A percentile compares a stretch with the other conserved stretches of the same genome.
Evolutionary conservation across 2,329 filamentous ascomycete species (phyloP).

Genomic region (Tolypocladium inflatum): DNA sequence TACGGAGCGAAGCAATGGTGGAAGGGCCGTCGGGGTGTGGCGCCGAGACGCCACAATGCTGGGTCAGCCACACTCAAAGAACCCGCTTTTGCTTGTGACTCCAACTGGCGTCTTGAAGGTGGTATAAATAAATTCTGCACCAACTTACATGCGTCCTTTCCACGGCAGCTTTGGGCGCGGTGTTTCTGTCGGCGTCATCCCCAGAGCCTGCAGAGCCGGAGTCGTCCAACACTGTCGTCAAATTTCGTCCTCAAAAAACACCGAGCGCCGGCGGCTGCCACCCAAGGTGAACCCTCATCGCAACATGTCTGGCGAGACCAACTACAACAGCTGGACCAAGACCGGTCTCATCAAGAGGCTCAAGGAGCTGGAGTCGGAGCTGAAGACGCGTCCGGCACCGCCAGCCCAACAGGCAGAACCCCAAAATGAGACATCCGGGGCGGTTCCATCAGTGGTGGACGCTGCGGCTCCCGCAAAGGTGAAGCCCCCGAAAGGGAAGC

Average conservation of each 20-base stretch:
- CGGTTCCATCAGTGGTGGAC: background rate
- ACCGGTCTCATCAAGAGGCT: conserved; percentile 61
- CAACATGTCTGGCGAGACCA: conserved; percentile 22
- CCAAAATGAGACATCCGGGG: background rate
- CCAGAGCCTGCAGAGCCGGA: conserved; percentile 4
- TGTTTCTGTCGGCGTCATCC: conserved; percentile 12
- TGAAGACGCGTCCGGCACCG: conserved; percentile 36
- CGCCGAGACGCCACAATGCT: background rate
- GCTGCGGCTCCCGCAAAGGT: background rate
- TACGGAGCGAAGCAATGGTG: background rate
- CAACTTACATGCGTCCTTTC: conserved; percentile 17
- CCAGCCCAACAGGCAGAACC: background rate
- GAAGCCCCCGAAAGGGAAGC: conserved; percentile 33
- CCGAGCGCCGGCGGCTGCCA: background rate
- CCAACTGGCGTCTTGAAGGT: background rate
- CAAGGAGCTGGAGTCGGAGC: conserved; percentile 54
- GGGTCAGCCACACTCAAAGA: background rate
- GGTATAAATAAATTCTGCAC: background rate
- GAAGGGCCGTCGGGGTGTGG: background rate
- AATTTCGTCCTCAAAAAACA: conserved; percentile 5
- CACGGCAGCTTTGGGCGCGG: conserved; percentile 14
- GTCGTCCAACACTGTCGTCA: background rate
- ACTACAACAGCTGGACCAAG: conserved; percentile 60
- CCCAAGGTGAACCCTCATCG: background rate
- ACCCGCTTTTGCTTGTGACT: background rate